Evolutionary conservation across 2,329 filamentous ascomycete species (phyloP), one percentile per base, ranked within the genome.

Genomic region (Diaporthe citriasiana): DNA sequence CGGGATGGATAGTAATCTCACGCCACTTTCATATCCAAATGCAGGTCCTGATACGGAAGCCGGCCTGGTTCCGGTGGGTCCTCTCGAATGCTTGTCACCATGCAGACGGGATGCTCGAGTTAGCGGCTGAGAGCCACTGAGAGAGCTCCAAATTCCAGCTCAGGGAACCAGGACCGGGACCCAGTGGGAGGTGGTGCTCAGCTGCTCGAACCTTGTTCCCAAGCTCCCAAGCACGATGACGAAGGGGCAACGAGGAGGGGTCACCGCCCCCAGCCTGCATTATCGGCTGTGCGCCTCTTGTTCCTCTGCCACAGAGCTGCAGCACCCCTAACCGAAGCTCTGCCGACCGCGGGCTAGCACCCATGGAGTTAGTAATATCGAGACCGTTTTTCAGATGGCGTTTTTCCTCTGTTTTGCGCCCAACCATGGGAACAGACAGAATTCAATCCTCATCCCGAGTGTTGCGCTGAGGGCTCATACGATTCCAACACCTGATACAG

Each of bases 161-260:
- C 63, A 68, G 63, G 63, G 63, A 68, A 68, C 63, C 47, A 35
- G 60, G 63, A 38, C 47, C 47, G 47, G 47, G 47, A 35, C 63
- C 63, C 63, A 53, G 45, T 27, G 47, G 47, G 40, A 53, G 25
- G n/a, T 53, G 63, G 47, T 53, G 47, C 40, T 33, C 38, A 45
- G 51, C 25, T 27, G 38, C 51, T 70, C 40, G 40, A 70, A 70
- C 66, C 66, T 35, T 56, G 63, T 68, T 60, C 56, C 56, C 45
- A 63, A 60, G 56, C 53, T 63, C 45, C 70, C 56, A 63, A 71
- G 70, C 70, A 42, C 33, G 70, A 71, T 71, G 70, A 71, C 70
- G 70, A 71, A 71, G 70, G n/a, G 47, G 56, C 27, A 38, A 35
- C 30, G 38, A 60, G 40, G 40, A 51, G 55, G 55, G 56, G 40